Percentiles rank a stretch among this genome's conserved stretches.
Conservation (phyloP, 2,329 filamentous ascomycete genomes). For the Bimuria novae-zelandiae region DNA sequence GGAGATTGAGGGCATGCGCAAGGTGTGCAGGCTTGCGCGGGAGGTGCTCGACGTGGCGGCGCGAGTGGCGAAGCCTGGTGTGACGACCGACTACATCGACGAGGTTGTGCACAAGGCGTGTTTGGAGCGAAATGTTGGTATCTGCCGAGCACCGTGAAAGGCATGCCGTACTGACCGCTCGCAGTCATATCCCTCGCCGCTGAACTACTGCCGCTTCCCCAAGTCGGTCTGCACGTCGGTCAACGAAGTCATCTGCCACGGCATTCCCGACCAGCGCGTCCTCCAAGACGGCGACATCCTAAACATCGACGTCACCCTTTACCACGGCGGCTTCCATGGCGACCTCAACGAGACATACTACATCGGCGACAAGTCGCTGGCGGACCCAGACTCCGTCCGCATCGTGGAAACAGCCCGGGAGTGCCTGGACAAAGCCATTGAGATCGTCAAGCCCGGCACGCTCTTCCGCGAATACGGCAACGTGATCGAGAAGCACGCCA, state of each 20-base stretch:
- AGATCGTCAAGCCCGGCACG: conserved; percentile 89
- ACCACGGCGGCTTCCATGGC: conserved; percentile 92
- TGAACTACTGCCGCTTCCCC: conserved; percentile 95
- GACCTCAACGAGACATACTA: conserved; percentile 99
- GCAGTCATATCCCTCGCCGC: conserved; percentile 89
- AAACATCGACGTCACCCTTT: conserved; percentile 95
- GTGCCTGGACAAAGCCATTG: conserved; percentile 88
- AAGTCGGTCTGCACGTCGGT: conserved; percentile 97
- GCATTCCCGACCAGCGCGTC: conserved; percentile 88
- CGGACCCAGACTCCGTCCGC: conserved; percentile 83
- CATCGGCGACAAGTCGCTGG: conserved; percentile 83
- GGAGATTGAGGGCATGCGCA: conserved; percentile 87
- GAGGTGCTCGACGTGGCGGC: conserved; percentile 94
- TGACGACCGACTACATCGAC: conserved; percentile 95
- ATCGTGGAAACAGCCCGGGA: conserved; percentile 90
- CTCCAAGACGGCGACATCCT: conserved; percentile 93
- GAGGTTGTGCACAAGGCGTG: conserved; percentile 94
- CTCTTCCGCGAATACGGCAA: conserved; percentile 93
- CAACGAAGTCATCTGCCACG: conserved; percentile 98
- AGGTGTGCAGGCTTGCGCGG: conserved; percentile 82
- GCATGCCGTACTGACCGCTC: conserved; percentile 20
- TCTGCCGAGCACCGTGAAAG: neutral
- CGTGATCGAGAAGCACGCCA: conserved; percentile 93
- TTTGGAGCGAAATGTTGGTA: conserved; percentile 82
- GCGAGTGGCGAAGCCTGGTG: conserved; percentile 80